phyloP scores from a whole-genome alignment of 1,284 basidiomycete species.

The Uromyces viciae-fabae region DNA sequence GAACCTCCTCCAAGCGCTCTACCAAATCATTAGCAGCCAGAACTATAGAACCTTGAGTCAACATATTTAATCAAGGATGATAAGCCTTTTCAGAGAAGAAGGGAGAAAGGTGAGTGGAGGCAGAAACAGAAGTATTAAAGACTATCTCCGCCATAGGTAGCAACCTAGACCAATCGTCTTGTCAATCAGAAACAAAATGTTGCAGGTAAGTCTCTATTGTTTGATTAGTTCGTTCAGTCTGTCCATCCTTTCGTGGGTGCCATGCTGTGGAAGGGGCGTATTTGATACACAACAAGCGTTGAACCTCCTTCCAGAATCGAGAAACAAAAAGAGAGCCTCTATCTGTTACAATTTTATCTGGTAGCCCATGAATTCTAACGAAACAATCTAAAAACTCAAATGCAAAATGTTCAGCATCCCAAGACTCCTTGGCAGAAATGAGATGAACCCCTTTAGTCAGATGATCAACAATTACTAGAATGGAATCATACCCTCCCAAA shows the following conservation, averaged over 20 bases:
- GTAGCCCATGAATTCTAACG: background rate
- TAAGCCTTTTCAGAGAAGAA: constrained; percentile 58
- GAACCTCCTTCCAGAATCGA: background rate
- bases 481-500: constrained; percentile 54
- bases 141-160: constrained; percentile 53
- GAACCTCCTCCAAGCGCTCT: background rate
- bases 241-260: constrained; percentile 16
- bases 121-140: constrained; percentile 52
- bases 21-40: background rate
- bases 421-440: background rate
- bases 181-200: constrained; percentile 46
- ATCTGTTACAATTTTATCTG: constrained; percentile 12
- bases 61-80: constrained; percentile 50
- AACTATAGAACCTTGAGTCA: background rate
- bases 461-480: background rate
- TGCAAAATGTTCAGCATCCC: background rate
- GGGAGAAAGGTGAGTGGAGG: constrained; percentile 54
- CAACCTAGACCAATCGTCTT: constrained; percentile 42
- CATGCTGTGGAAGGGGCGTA: constrained; percentile 2
- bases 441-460: background rate
- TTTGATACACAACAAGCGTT: background rate
- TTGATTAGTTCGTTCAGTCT: constrained; percentile 12
- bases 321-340: background rate
- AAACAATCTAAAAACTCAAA: background rate
- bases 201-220: constrained; percentile 48